phyloP scores from a whole-genome alignment of 1,284 basidiomycete genomes.

The Tetrapyrgos nigripes region DNA sequence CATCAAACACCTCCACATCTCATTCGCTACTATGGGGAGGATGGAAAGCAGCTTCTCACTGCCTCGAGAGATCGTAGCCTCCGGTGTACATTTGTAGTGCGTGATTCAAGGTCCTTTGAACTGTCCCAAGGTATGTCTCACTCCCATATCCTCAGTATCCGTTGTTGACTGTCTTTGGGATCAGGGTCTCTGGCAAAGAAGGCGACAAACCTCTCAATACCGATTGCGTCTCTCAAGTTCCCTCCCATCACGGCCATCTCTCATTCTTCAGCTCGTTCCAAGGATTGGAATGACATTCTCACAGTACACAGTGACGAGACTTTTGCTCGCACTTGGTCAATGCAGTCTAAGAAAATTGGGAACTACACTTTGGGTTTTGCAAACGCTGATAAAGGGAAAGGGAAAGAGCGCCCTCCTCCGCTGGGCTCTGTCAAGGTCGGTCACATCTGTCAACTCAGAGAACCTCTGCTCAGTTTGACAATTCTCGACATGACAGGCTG shows the following conservation, averaged over 20 bases:
- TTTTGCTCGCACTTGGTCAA: constrained; percentile 86
- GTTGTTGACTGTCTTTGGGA: constrained; percentile 5
- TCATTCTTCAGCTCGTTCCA: constrained; percentile 82
- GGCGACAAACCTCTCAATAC: constrained; percentile 81
- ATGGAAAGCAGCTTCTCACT: constrained; percentile 93
- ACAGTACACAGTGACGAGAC: constrained; percentile 87
- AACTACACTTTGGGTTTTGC: constrained; percentile 68
- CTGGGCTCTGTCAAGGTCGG: constrained; percentile 71
- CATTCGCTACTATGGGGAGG: constrained; percentile 94
- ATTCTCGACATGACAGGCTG: constrained; percentile 58
- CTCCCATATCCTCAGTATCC: background rate
- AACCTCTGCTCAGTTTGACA: background rate
- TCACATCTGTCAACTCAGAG: constrained; percentile 16
- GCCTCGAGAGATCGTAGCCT: constrained; percentile 89
- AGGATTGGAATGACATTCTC: constrained; percentile 98
- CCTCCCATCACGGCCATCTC: constrained; percentile 81
- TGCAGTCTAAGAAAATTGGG: constrained; percentile 83
- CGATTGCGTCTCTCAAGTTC: constrained; percentile 83
- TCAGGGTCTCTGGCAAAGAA: constrained; percentile 87
- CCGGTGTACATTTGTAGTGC: constrained; percentile 90
- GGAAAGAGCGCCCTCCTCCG: constrained; percentile 41
- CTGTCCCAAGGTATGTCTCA: constrained; percentile 82
- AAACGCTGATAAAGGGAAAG: constrained; percentile 54
- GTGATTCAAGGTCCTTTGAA: constrained; percentile 93
- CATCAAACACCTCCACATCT: constrained; percentile 92